A percentile compares a stretch with the other conserved stretches of the same genome.
phyloP scores from a whole-genome alignment of 2,329 filamentous ascomycete genomes.

The Nothopassalora personata region DNA sequence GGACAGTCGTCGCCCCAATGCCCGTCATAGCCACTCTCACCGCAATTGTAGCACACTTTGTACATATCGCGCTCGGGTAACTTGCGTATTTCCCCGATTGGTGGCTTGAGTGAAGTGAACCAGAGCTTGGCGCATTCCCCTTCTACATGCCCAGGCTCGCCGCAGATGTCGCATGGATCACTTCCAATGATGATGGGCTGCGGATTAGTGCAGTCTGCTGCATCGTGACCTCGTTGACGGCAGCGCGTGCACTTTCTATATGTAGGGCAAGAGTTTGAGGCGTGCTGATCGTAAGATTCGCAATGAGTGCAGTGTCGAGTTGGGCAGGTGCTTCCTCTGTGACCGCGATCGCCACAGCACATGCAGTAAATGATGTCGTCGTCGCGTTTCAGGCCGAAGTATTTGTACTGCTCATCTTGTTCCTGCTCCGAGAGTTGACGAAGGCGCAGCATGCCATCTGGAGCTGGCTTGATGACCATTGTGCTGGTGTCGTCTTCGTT shows the following conservation, averaged over 20 bases:
- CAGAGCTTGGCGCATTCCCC: constrained; percentile 23
- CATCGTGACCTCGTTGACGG: constrained; percentile 9
- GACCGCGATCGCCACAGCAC: constrained; percentile 10
- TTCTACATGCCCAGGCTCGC: constrained; percentile 21
- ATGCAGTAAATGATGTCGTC: constrained; percentile 15
- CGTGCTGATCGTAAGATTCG: constrained; percentile 5
- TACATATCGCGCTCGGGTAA: constrained; percentile 14
- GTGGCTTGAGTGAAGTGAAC: constrained; percentile 1
- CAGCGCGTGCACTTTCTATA: constrained; percentile 10
- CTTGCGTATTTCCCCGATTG: not conserved
- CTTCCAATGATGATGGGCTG: not conserved
- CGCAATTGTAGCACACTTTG: constrained; percentile 6
- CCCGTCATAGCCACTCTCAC: constrained; percentile 14
- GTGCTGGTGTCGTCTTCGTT: not conserved
- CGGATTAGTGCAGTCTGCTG: constrained; percentile 3
- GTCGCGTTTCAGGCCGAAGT: constrained; percentile 11
- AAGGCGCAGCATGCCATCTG: constrained; percentile 5
- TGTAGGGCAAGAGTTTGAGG: constrained; percentile 1
- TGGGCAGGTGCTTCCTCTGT: constrained; percentile 1
- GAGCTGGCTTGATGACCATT: not conserved
- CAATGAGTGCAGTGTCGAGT: constrained; percentile 7
- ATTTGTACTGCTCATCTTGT: constrained; percentile 15
- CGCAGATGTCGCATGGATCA: constrained; percentile 8
- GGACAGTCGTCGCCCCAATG: constrained; percentile 10
- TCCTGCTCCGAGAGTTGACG: constrained; percentile 12